These are phyloP conservation scores for Boletus sp. DNA, from an alignment of 768 basidiomycete species.

Conservation along the genomic window DNA sequence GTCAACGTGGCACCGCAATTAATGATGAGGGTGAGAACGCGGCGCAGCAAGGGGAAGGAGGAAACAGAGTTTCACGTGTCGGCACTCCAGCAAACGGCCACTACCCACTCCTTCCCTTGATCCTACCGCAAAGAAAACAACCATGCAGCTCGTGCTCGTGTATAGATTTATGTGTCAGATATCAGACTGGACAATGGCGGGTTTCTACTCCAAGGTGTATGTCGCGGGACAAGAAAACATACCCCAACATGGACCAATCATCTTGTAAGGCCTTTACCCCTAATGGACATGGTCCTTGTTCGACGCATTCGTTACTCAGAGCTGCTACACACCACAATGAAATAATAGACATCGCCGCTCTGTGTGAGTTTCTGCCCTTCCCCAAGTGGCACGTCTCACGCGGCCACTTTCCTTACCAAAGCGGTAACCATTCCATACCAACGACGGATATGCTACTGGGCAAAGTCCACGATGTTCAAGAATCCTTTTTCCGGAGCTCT, in stretches of 20 bases:
- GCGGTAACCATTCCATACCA: constrained; percentile 59
- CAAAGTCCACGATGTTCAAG: constrained; percentile 67
- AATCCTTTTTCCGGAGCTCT: constrained; percentile 52
- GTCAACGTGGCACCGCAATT: not conserved
- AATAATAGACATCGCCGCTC: constrained; percentile 55
- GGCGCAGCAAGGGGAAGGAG: not conserved
- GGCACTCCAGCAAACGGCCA: not conserved
- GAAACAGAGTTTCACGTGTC: not conserved
- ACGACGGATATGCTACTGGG: constrained; percentile 62
- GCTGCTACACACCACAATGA: constrained; percentile 69
- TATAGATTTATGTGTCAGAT: constrained; percentile 60
- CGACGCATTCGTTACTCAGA: constrained; percentile 28
- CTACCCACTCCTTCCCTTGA: not conserved
- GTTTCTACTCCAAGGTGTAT: constrained; percentile 62
- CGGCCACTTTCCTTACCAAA: constrained; percentile 6
- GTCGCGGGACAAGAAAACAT: constrained; percentile 59
- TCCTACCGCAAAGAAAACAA: not conserved
- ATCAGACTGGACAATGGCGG: constrained; percentile 57
- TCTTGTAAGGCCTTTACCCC: constrained; percentile 44
- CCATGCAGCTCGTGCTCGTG: constrained; percentile 50
- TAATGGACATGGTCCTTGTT: not conserved
- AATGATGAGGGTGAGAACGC: not conserved
- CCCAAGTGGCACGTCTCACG: not conserved
- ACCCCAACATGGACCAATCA: constrained; percentile 52
- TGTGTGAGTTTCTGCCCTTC: constrained; percentile 32